Evolutionary conservation across 2,329 filamentous ascomycete genomes (phyloP).

Genomic region (Byssothecium circinans): DNA sequence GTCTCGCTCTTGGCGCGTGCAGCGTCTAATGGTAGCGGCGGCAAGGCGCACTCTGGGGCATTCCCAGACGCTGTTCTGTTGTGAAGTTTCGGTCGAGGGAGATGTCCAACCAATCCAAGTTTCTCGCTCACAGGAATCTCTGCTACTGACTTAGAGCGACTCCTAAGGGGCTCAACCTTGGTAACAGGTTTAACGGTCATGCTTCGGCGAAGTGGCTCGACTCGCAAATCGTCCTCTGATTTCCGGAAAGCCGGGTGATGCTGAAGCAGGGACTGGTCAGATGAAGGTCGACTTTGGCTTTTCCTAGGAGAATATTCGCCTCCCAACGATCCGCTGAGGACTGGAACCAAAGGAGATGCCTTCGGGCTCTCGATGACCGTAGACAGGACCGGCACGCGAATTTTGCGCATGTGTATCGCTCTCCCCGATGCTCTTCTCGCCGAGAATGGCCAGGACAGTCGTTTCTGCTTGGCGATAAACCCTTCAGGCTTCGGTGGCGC

Average conservation of each 20-base stretch:
- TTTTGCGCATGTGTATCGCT: constrained; percentile 30
- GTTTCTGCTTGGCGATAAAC: constrained; percentile 19
- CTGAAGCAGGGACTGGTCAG: constrained; percentile 30
- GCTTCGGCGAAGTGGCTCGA: constrained; percentile 14
- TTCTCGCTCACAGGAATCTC: constrained; percentile 18
- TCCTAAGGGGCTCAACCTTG: constrained; percentile 14
- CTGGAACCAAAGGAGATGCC: constrained; percentile 29
- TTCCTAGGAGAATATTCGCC: constrained; percentile 18
- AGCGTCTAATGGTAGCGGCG: constrained; percentile 45
- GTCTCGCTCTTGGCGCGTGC: constrained; percentile 28
- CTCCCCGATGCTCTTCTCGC: constrained; percentile 26
- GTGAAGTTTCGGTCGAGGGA: constrained; percentile 22
- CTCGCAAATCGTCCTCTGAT: constrained; percentile 1
- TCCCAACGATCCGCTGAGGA: constrained; percentile 16
- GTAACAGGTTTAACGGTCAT: constrained; percentile 9
- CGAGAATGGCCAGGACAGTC: constrained; percentile 37
- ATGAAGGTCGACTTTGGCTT: constrained; percentile 21
- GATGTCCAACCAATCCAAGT: constrained; percentile 4
- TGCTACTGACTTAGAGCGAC: constrained; percentile 30
- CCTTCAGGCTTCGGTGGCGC: constrained; percentile 27
- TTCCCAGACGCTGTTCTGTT: constrained; percentile 35
- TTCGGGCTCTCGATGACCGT: constrained; percentile 47
- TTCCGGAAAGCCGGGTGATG: constrained; percentile 33
- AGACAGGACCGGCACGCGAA: constrained; percentile 30
- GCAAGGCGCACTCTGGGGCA: constrained; percentile 47